Evolutionary conservation across 495 filamentous ascomycete species (phyloP), one percentile per base, ranked within the genome.

Genomic region (Hypoxylon crocopeplum): DNA sequence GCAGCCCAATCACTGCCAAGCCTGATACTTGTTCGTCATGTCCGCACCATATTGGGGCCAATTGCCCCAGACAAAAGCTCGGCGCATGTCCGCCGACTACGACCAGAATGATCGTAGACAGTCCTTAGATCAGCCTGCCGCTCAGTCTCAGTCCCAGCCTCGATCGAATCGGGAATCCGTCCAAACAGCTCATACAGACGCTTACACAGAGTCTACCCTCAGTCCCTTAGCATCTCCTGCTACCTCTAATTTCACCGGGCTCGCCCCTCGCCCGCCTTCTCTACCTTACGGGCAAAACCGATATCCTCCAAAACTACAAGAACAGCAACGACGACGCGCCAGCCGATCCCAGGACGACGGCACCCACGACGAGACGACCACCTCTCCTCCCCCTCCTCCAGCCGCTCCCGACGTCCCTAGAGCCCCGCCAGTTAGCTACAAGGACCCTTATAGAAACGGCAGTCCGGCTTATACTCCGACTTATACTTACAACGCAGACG

Each of bases 341-440:
- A 75, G 65, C 49, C 69, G 65, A 20, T 60, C 56, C 33, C 62
- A 56, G 19, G 52, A 52, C 60, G 71, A 63, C 71, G 69, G 60
- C 71, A 48, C 51, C 69, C 63, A 68, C 67, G 70, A 69, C 66
- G 63, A 72, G 55, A 67, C 66, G 64, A 40, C 71, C 49, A 42
- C 63, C 17, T 67, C 69, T 37, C 52, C 72, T 27, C 81, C 75
- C 5, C 53, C 71, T 27, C 83, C 75, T 5, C 84, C 83, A 51
- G 76, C 79, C 34, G 85, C 80, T 17, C 82, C 85, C 45, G 85
- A 87, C 48, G 80, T 76, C 1, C 84, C 85, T 3, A 79, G 79
- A 64, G 77, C 77, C 19, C 83, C 81, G 17, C 81, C 85, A 1
- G 69, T 80, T n/a, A 84, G 82, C 34, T 88, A 85, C 66, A 77